These are phyloP conservation scores for Argentina anserina DNA, from an alignment of 306 rosid species.

Conservation along the genomic window DNA sequence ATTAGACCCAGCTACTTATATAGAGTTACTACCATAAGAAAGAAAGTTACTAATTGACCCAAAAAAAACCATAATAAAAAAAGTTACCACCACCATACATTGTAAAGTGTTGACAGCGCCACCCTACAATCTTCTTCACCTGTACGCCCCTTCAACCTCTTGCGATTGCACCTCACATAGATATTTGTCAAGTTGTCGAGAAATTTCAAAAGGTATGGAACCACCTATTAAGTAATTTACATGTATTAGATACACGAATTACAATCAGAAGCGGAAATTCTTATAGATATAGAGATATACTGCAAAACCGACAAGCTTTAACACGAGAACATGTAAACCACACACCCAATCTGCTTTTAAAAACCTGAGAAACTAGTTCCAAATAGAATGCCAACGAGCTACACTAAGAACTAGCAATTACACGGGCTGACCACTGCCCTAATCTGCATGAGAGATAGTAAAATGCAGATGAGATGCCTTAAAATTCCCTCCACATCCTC, in stretches of 20 bases:
- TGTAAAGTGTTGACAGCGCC: constrained; percentile 87
- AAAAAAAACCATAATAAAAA: not conserved
- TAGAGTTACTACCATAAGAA: not conserved
- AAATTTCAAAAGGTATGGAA: constrained; percentile 89
- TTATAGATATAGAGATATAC: too few relatives aligned
- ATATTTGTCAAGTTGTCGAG: constrained; percentile 95
- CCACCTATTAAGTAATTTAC: constrained; percentile 55
- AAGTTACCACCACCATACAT: constrained; percentile 42
- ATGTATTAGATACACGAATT: constrained; percentile 10
- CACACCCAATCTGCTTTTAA: not conserved
- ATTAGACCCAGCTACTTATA: not conserved
- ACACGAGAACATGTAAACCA: not conserved
- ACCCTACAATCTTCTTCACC: constrained; percentile 92
- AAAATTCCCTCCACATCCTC: not conserved
- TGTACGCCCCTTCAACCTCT: constrained; percentile 97
- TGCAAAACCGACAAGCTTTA: not conserved
- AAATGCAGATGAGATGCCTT: not conserved
- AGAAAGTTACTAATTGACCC: too few relatives aligned
- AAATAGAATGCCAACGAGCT: not conserved
- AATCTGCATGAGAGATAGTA: not conserved
- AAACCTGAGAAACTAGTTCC: not conserved
- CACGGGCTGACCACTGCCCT: not conserved
- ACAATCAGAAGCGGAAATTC: not conserved
- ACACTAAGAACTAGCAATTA: not conserved
- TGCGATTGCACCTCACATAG: constrained; percentile 92